Conservation (phyloP, 129 eudicot species). For the Smallanthus sonchifolius region DNA sequence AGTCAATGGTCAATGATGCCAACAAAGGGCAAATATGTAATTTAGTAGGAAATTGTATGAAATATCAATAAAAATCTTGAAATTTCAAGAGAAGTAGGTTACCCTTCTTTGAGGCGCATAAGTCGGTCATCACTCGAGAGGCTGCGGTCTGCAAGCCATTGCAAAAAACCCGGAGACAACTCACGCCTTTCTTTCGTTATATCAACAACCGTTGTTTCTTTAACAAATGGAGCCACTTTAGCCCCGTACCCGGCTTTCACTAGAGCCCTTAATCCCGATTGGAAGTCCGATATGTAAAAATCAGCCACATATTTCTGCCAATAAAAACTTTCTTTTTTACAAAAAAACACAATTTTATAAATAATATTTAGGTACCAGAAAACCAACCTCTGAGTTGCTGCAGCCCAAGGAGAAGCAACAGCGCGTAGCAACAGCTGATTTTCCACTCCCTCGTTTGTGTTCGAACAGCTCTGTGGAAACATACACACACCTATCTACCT, state of each 20-base stretch:
- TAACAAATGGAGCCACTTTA: constrained; percentile 84
- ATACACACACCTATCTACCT: constrained; percentile 78
- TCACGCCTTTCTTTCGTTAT: constrained; percentile 63
- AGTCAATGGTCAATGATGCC: not conserved
- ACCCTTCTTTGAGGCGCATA: constrained; percentile 98
- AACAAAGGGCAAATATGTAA: not conserved
- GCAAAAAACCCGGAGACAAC: constrained; percentile 62
- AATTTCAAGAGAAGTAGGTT: constrained; percentile 16
- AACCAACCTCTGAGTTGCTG: constrained; percentile 85
- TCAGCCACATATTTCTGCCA: constrained; percentile 84
- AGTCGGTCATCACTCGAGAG: constrained; percentile 81
- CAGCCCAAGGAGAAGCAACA: constrained; percentile 88
- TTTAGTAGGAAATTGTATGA: not conserved
- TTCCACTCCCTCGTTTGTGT: constrained; percentile 64
- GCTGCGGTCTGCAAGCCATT: constrained; percentile 92
- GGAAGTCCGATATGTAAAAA: constrained; percentile 91
- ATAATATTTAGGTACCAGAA: not conserved
- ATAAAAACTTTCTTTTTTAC: not conserved
- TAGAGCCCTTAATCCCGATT: constrained; percentile 88
- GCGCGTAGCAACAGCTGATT: constrained; percentile 69
- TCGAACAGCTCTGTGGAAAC: constrained; percentile 85
- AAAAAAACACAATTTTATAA: not conserved
- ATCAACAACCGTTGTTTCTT: constrained; percentile 64
- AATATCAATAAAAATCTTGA: not conserved
- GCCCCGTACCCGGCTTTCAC: constrained; percentile 98